Percentiles rank a stretch among this genome's conserved stretches.
Conservation (phyloP, 2,329 filamentous ascomycete genomes). For the Trichoderma breve region DNA sequence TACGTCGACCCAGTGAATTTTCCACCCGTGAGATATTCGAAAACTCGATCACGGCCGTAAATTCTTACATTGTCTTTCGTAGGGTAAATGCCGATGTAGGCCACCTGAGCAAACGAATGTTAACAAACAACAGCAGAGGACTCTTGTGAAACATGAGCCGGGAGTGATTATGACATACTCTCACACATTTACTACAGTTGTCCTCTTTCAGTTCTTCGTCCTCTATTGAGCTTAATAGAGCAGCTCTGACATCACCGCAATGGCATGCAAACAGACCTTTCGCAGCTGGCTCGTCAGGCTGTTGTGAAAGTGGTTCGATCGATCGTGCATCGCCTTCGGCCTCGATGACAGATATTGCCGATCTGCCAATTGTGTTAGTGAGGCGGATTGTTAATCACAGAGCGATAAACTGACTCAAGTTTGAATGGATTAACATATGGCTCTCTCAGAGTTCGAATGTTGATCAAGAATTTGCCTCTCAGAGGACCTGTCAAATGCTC, state of each 20-base stretch:
- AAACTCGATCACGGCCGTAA: slow-evolving; percentile 27
- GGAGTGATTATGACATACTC: slow-evolving; percentile 23
- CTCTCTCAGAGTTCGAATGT: slow-evolving; percentile 26
- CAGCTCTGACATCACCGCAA: slow-evolving; percentile 28
- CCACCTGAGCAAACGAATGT: slow-evolving; percentile 23
- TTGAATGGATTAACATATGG: slow-evolving; percentile 27
- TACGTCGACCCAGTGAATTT: slow-evolving; percentile 25
- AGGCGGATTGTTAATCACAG: not conserved
- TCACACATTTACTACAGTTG: slow-evolving; percentile 36
- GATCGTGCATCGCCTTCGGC: not conserved
- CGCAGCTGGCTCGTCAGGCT: not conserved
- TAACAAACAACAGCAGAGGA: not conserved
- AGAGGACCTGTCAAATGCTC: slow-evolving; percentile 27
- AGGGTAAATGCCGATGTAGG: slow-evolving; percentile 31
- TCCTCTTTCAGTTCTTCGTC: slow-evolving; percentile 42
- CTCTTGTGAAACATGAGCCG: too few species aligned
- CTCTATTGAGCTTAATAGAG: slow-evolving; percentile 32
- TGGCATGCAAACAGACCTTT: slow-evolving; percentile 28
- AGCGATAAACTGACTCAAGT: slow-evolving; percentile 22
- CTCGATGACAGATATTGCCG: not conserved
- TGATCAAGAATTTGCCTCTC: slow-evolving; percentile 26
- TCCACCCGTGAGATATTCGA: slow-evolving; percentile 27
- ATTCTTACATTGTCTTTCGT: slow-evolving; percentile 30
- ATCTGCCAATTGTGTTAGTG: not conserved
- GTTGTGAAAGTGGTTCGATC: too few species aligned